Evolutionary conservation across 805 yeast genomes (phyloP), one percentile per base, ranked within the genome.

Genomic region (Wickerhamomyces strasburgensis): DNA sequence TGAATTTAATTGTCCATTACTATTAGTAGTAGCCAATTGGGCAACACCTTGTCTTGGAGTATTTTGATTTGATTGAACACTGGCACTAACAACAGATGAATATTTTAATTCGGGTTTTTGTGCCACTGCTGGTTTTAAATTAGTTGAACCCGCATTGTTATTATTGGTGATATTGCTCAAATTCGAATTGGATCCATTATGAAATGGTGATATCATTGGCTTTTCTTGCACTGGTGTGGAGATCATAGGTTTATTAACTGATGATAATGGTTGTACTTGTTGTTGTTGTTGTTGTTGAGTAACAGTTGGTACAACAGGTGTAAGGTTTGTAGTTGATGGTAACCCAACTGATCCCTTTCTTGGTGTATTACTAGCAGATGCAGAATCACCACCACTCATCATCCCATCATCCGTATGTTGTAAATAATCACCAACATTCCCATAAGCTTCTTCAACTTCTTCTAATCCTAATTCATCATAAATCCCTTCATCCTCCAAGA

Each of bases 401-500:
- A n/a, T n/a, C 7, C 39, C 49, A 11, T 34, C 35, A 2, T 37
- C 39, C 15, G 37, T 33, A 3, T 28, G 40, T 14, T 43, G 45
- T 19, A 55, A 47, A 29, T 59, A 58, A 17, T 59, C 68, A 26
- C 73, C 75, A 19, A 68, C 70, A 38, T 69, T 74, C 25, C 71
- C 75, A 18, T 71, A 74, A 25, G 71, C 73, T 26, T 73, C 71
- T 31, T 75, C 78, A 35, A 62, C 58, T 5, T 78, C 81, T 41
- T 71, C 79, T 30, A 88, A 72, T 30, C 81, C 88, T 49, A 93
- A 71, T 42, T 80, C 86, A 49, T 93, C 97, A 61, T 90, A 93
- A 43, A 90, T 75, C 11, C 86, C 88, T 50, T 89, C 96, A 60
- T 90, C 95, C 54, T 88, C 97, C 24, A 89, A 82, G 58, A 88